These are phyloP conservation scores for Pythium aphanidermatum DNA, from an alignment of 352 stramenopile species.

Conservation along the genomic window DNA sequence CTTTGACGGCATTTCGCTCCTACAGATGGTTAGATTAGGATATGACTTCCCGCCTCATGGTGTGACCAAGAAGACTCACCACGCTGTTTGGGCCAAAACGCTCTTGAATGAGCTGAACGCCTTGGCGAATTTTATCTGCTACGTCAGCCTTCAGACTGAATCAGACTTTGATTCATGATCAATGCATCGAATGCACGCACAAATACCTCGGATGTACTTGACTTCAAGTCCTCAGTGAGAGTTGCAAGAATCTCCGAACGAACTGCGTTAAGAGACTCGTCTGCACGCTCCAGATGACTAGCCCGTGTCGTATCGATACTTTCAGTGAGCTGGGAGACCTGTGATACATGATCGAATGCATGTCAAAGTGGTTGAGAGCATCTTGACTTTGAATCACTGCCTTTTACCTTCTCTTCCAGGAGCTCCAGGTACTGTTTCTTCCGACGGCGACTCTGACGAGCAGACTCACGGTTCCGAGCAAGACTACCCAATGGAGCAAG, in stretches of 20 bases:
- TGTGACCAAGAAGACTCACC: slow-evolving; percentile 27
- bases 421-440: slow-evolving; percentile 90
- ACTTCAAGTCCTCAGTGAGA: slow-evolving; percentile 64
- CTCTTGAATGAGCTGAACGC: slow-evolving; percentile 73
- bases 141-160: slow-evolving; percentile 13
- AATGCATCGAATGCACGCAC: background rate
- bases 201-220: slow-evolving; percentile 36
- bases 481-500: slow-evolving; percentile 34
- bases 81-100: slow-evolving; percentile 82
- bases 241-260: slow-evolving; percentile 69
- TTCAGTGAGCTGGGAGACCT: slow-evolving; percentile 84
- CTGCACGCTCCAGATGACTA: slow-evolving; percentile 66
- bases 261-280: slow-evolving; percentile 71
- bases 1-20: slow-evolving; percentile 80
- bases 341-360: slow-evolving; percentile 45
- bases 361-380: no score
- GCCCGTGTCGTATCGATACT: slow-evolving; percentile 79
- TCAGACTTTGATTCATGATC: background rate
- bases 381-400: no score
- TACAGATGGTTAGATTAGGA: no score
- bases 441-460: slow-evolving; percentile 77
- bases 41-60: no score
- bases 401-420: slow-evolving; percentile 86
- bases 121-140: slow-evolving; percentile 71
- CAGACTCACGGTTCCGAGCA: slow-evolving; percentile 83